phyloP scores from a whole-genome alignment of 148 eudicot species.

The Amaranthus palmeri region DNA sequence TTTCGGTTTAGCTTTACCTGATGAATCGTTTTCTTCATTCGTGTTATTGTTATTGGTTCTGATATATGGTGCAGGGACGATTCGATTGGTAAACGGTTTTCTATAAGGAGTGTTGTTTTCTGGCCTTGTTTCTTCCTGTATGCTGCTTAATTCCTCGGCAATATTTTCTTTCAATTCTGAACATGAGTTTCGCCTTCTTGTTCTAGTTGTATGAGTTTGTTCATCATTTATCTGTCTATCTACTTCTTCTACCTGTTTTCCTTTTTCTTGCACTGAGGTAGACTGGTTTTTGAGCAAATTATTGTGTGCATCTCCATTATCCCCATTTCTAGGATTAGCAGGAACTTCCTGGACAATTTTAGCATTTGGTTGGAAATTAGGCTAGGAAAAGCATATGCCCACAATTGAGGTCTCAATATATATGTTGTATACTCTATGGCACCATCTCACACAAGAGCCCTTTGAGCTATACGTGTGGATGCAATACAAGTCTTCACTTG shows the following conservation, averaged over 20 bases:
- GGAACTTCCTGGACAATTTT: constrained; percentile 21
- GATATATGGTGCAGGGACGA: constrained; percentile 49
- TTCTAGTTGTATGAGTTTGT: constrained; percentile 11
- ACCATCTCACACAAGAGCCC: no score
- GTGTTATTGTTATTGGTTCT: constrained; percentile 15
- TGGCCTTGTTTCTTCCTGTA: constrained; percentile 7
- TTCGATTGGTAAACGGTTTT: constrained; percentile 25
- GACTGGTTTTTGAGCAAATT: constrained; percentile 21
- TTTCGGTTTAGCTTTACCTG: constrained; percentile 20
- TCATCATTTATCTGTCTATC: constrained; percentile 17
- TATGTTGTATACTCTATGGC: no score
- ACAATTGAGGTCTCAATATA: no score
- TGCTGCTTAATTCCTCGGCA: background rate
- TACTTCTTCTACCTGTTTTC: constrained; percentile 5
- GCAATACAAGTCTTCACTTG: no score
- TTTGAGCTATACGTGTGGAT: no score
- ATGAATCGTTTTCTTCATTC: constrained; percentile 14
- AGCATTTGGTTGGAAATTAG: background rate
- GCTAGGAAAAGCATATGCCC: background rate
- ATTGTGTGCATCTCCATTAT: constrained; percentile 2
- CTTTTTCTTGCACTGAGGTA: constrained; percentile 6
- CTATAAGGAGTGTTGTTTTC: constrained; percentile 27
- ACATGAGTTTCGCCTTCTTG: constrained; percentile 20
- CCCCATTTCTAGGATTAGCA: background rate
- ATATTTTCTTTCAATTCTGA: constrained; percentile 10